Evolutionary conservation across 805 yeast genomes (phyloP), one percentile per base, ranked within the genome.

Genomic region (Candida pseudofarinosa): DNA sequence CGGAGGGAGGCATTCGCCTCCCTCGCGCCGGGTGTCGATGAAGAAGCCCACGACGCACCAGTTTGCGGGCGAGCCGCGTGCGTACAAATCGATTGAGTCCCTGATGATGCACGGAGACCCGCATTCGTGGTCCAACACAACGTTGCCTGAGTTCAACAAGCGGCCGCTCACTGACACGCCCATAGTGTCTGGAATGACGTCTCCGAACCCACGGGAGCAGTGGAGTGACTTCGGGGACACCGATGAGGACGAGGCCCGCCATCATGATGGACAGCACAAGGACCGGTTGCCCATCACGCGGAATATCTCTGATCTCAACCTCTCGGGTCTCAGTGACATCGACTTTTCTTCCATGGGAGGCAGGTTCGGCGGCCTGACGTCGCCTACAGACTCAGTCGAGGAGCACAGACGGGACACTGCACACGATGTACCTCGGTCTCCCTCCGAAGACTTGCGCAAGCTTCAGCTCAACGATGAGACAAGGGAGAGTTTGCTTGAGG

Each of bases 81-180:
- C 46, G 16, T 41, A 49, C 10, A 43, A 38, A 20, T 46, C 55
- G 12, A 32, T 53, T 3, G 57, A 51, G 19, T 44, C 50, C 20
- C 52, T 47, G 12, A 35, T 44, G 20, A 18, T 20, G 19, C 18
- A 19, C 16, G 39, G 34, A 12, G 33, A 40, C 12, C 39, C 42
- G 2, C 48, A 45, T 19, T 30, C 36, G 19, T 32, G 17, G 17
- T 37, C 51, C 4, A 47, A 44, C 26, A 20, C 49, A 13, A 47
- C 50, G 33, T 58, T 74, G 35, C 85, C 86, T 0, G 80, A 69
- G 43, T 85, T 85, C 62, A 80, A 83, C 55, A 81, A 78, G 59
- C 67, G 89, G 37, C 93, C 93, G 0, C 64, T 80, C 41, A 81
- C 83, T 35, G 93, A 85, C 54, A 85, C 93, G 0, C 93, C 93